Evolutionary conservation across 805 yeast species (phyloP).

Genomic region (Wickerhamomyces xylosicus): DNA sequence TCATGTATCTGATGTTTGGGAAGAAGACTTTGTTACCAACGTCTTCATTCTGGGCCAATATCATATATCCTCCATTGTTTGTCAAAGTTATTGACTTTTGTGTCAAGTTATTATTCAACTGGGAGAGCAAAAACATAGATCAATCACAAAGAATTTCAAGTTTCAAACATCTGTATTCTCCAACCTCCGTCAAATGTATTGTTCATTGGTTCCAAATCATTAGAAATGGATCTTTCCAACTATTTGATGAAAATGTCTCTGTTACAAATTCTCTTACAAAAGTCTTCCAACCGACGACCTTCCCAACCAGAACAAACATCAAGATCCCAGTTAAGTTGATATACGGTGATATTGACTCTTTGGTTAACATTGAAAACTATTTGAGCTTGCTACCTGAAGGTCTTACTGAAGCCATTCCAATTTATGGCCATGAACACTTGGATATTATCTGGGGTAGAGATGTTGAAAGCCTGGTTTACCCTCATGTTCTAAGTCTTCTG

Average conservation of each 20-base stretch:
- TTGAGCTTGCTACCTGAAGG: constrained; percentile 49
- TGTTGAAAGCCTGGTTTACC: constrained; percentile 37
- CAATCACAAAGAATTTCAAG: constrained; percentile 66
- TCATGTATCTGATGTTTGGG: constrained; percentile 70
- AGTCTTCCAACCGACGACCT: constrained; percentile 24
- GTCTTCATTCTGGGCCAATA: constrained; percentile 69
- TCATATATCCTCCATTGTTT: constrained; percentile 70
- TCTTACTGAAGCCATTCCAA: constrained; percentile 41
- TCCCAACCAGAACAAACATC: constrained; percentile 57
- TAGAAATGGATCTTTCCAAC: constrained; percentile 64
- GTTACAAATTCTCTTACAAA: constrained; percentile 25
- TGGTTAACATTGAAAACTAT: constrained; percentile 81
- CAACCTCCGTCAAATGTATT: constrained; percentile 83
- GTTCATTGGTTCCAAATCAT: constrained; percentile 97
- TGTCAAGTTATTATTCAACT: constrained; percentile 60
- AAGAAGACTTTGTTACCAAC: constrained; percentile 59
- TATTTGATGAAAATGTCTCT: constrained; percentile 66
- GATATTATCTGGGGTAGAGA: constrained; percentile 84
- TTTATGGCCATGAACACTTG: constrained; percentile 74
- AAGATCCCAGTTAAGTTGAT: constrained; percentile 65
- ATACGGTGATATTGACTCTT: constrained; percentile 72
- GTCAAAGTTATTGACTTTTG: constrained; percentile 62
- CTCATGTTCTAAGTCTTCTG: constrained; percentile 26
- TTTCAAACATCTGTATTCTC: constrained; percentile 81
- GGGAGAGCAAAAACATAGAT: constrained; percentile 69